Conservation (phyloP, 805 yeast species). For the Wickerhamiella hasegawae region DNA sequence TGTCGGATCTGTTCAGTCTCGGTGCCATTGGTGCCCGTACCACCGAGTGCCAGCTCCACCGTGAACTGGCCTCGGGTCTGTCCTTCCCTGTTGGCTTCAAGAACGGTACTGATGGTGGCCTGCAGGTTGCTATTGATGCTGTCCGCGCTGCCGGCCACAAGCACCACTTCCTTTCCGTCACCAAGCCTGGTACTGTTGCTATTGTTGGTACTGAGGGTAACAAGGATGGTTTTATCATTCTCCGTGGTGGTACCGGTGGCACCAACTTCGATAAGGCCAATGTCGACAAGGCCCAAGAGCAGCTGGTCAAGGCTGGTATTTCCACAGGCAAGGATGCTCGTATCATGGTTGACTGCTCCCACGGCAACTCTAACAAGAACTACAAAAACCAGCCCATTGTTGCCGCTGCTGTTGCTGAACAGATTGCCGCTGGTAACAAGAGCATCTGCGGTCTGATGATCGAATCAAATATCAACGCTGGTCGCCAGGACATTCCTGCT, state of each 20-base stretch:
- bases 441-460: constrained; percentile 86
- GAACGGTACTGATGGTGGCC: constrained; percentile 94
- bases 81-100: constrained; percentile 99
- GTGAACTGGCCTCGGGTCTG: constrained; percentile 93
- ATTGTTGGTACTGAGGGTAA: constrained; percentile 94
- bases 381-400: constrained; percentile 92
- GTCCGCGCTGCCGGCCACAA: constrained; percentile 79
- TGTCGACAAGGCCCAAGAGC: constrained; percentile 58
- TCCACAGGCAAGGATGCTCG: constrained; percentile 22
- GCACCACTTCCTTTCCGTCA: constrained; percentile 94
- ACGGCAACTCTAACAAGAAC: constrained; percentile 91
- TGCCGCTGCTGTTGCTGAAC: constrained; percentile 65
- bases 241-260: constrained; percentile 91
- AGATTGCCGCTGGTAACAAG: constrained; percentile 66
- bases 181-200: constrained; percentile 94
- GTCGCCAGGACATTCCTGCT: constrained; percentile 55
- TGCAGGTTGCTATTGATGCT: constrained; percentile 88
- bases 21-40: constrained; percentile 99
- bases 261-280: constrained; percentile 78
- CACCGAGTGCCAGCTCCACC: constrained; percentile 93
- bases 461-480: constrained; percentile 82
- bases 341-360: constrained; percentile 94
- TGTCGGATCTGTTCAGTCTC: constrained; percentile 75
- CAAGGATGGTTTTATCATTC: constrained; percentile 79
- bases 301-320: constrained; percentile 30